Evolutionary conservation across 73 alveolate genomes (phyloP).

Genomic region (Paramecium caudatum): DNA sequence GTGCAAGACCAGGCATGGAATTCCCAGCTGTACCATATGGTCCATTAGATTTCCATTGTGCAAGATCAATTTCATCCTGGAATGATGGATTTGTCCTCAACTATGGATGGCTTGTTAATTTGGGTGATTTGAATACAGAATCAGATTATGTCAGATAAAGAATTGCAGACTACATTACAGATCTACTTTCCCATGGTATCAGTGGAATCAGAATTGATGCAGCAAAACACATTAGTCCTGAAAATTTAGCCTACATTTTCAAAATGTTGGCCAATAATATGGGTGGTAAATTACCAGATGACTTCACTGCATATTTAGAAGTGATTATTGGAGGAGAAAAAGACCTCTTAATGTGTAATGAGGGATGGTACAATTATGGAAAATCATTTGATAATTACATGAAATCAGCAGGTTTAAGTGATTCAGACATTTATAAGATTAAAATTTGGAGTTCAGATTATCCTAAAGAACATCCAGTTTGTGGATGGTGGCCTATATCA

Average conservation of each 20-base stretch:
- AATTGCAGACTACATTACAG: constrained; percentile 92
- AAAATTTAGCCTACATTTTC: constrained; percentile 82
- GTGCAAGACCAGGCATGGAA: constrained; percentile 89
- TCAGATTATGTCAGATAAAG: constrained; percentile 90
- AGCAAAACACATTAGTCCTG: constrained; percentile 90
- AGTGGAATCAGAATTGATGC: constrained; percentile 91
- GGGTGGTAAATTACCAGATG: constrained; percentile 93
- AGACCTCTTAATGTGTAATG: constrained; percentile 89
- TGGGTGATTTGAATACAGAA: constrained; percentile 90
- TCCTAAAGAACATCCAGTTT: constrained; percentile 95
- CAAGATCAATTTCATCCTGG: constrained; percentile 87
- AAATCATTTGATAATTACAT: constrained; percentile 82
- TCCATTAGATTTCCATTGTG: constrained; percentile 96
- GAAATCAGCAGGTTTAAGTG: constrained; percentile 87
- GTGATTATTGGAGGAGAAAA: constrained; percentile 95
- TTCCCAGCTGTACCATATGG: constrained; percentile 93
- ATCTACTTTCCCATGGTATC: constrained; percentile 87
- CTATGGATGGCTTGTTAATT: constrained; percentile 90
- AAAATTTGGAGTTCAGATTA: constrained; percentile 96
- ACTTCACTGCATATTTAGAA: constrained; percentile 91
- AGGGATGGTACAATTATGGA: constrained; percentile 87
- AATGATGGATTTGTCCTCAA: constrained; percentile 88
- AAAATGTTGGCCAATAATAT: constrained; percentile 84
- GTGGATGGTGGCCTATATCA: constrained; percentile 94
- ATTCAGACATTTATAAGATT: constrained; percentile 87